Conservation (phyloP, 805 yeast species). For the Wickerhamiella lipophila region DNA sequence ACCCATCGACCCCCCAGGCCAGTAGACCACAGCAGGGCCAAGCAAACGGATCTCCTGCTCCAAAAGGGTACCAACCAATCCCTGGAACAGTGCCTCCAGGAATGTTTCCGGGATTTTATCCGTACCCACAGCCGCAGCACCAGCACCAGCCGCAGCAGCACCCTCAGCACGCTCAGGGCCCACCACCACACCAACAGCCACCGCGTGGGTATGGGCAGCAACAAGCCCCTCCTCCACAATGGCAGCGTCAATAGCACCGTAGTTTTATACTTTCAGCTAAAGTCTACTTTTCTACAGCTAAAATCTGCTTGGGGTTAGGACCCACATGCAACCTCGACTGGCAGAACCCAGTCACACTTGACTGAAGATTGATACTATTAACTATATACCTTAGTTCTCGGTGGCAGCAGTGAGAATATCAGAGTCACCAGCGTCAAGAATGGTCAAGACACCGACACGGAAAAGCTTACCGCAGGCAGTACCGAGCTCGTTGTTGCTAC, state of each 20-base stretch:
- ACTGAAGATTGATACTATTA: background rate
- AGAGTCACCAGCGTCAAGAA: conserved; percentile 99
- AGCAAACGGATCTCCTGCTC: background rate
- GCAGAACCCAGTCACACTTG: too few relatives aligned
- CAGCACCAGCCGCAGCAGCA: background rate
- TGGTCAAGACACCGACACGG: conserved; percentile 96
- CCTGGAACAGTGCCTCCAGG: background rate
- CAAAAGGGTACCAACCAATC: background rate
- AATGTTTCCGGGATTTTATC: background rate
- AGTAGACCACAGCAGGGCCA: background rate
- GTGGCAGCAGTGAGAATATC: conserved; percentile 56
- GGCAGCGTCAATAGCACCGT: background rate
- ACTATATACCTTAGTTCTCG: conserved; percentile 8
- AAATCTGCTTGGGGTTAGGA: too few relatives aligned
- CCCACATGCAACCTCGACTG: too few relatives aligned
- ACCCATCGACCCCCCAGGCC: background rate
- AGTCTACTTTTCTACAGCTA: too few relatives aligned
- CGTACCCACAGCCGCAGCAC: too few relatives aligned
- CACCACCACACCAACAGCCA: background rate
- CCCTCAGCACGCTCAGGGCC: too few relatives aligned
- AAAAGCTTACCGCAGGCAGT: conserved; percentile 99
- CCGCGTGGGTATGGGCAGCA: background rate
- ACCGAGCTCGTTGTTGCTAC: conserved; percentile 99
- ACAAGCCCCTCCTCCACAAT: background rate
- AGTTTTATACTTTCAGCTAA: too few relatives aligned